A percentile compares a stretch with the other conserved stretches of the same genome.
These are phyloP conservation scores for Bombardia bombarda DNA, from an alignment of 495 filamentous ascomycete species.

Conservation along the genomic window DNA sequence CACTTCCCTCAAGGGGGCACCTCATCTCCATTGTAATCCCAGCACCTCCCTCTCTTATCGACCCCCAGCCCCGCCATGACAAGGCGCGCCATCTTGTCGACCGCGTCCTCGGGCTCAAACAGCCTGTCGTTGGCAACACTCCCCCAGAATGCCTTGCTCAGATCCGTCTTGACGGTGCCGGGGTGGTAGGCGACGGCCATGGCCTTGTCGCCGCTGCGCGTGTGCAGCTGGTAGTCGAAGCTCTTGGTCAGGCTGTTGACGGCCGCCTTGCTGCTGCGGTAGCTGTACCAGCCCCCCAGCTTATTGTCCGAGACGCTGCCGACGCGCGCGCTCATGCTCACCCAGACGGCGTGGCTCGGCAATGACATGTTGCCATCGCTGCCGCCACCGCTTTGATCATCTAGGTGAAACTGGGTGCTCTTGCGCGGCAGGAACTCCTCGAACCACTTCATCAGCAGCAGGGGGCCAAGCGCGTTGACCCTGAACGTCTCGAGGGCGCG, in stretches of 20 bases:
- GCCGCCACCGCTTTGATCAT: not conserved
- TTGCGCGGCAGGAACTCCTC: slow-evolving; percentile 53
- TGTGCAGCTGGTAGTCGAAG: slow-evolving; percentile 60
- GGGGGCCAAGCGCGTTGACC: slow-evolving; percentile 63
- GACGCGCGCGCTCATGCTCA: slow-evolving; percentile 68
- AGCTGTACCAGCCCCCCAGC: slow-evolving; percentile 68
- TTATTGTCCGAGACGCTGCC: slow-evolving; percentile 64
- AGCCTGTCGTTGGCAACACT: slow-evolving; percentile 51
- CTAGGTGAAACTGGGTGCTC: slow-evolving; percentile 13
- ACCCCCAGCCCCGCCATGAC: slow-evolving; percentile 39
- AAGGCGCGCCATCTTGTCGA: slow-evolving; percentile 46
- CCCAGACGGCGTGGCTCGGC: slow-evolving; percentile 48
- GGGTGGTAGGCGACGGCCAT: slow-evolving; percentile 70
- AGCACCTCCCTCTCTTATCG: slow-evolving; percentile 56
- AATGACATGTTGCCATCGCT: too few species aligned
- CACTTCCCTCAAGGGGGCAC: slow-evolving; percentile 54
- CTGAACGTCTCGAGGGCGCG: slow-evolving; percentile 53
- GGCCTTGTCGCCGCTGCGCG: slow-evolving; percentile 47
- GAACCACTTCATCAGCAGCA: slow-evolving; percentile 72
- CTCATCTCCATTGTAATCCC: slow-evolving; percentile 72
- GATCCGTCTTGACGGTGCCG: slow-evolving; percentile 69
- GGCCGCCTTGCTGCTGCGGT: slow-evolving; percentile 64
- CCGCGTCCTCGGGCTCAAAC: slow-evolving; percentile 54
- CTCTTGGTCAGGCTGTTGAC: slow-evolving; percentile 64
- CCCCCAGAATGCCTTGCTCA: slow-evolving; percentile 66